Evolutionary conservation across 2,329 filamentous ascomycete genomes (phyloP), one percentile per base, ranked within the genome.

Genomic region (Ophiostoma himal-ulmi): DNA sequence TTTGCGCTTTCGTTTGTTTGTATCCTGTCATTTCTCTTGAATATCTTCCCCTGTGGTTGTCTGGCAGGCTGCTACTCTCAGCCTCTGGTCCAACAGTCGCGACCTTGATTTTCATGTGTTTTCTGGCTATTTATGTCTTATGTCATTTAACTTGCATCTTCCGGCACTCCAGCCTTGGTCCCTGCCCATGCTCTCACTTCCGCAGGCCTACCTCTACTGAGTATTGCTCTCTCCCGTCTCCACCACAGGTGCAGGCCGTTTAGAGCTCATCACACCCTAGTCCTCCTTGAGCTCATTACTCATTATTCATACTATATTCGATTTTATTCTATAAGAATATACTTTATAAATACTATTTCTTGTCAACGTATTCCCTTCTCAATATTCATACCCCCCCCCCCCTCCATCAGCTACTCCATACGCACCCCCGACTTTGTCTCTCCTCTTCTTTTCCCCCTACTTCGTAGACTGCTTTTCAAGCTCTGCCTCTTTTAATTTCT

Each of bases 351-450:
- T 52, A 20, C 17, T 52, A 17, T 20, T 20, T 52, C 20, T 52
- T n/a, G n/a, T n/a, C 17, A 17, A 34, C 13, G 11, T 62, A 62
- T 62, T 14, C 14, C 26, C 26, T 62, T 30, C 2, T 26, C 57
- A 62, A 62, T 62, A 62, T 62, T 26, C 57, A 26, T 62, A 62
- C 57, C 8, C 57, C 57, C 52, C 57, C 8, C 57, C 57, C 52
- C 57, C 57, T 62, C 57, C 57, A 62, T 62, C 57, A 62, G 57
- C 57, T 62, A 48, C 44, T 48, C 17, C 44, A 20, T 48, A 57
- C 48, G 52, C 52, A 57, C 52, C n/a, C 52, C 52, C 52, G n/a
- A 11, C 30, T 26, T 57, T 11, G 26, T 57, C 52, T 57, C 52
- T 57, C 52, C 52, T 57, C 52, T 10, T 57, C 52, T 11, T 57